Conservation (phyloP, 768 basidiomycete genomes). For the Termitomyces sp. region DNA sequence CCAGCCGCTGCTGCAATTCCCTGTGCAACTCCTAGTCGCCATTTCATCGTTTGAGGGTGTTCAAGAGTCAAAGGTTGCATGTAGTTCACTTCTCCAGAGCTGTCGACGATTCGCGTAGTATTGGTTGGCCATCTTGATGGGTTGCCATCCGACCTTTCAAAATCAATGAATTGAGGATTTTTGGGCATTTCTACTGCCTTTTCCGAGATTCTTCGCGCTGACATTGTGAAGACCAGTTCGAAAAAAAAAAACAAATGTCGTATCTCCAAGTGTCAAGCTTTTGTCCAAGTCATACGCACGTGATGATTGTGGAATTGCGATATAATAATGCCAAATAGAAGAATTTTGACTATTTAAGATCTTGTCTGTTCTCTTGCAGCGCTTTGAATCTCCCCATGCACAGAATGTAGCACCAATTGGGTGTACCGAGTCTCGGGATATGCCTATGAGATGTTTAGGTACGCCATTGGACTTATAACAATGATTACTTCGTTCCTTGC, state of each 20-base stretch:
- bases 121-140: conserved; percentile 49
- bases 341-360: background rate
- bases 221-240: conserved; percentile 13
- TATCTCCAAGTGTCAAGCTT: no score
- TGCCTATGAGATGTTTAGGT: background rate
- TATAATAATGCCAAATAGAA: conserved; percentile 7
- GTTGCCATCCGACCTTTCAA: conserved; percentile 59
- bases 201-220: conserved; percentile 23
- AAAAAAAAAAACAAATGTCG: background rate
- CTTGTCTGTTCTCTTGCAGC: background rate
- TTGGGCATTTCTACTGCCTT: conserved; percentile 32
- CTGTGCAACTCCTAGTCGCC: conserved; percentile 43
- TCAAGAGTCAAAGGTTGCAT: conserved; percentile 52
- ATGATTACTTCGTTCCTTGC: background rate
- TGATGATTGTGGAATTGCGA: background rate
- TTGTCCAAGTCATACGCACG: background rate
- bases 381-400: no score
- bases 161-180: conserved; percentile 52
- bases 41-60: conserved; percentile 47
- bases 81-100: conserved; percentile 66
- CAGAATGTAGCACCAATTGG: no score
- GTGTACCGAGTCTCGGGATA: background rate
- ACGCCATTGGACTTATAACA: background rate
- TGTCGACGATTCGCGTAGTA: conserved; percentile 46
- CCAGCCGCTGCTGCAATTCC: conserved; percentile 38